Base-by-base conservation (phyloP, 768 basidiomycete genomes). In the Xanthoconium purpureum region DNA sequence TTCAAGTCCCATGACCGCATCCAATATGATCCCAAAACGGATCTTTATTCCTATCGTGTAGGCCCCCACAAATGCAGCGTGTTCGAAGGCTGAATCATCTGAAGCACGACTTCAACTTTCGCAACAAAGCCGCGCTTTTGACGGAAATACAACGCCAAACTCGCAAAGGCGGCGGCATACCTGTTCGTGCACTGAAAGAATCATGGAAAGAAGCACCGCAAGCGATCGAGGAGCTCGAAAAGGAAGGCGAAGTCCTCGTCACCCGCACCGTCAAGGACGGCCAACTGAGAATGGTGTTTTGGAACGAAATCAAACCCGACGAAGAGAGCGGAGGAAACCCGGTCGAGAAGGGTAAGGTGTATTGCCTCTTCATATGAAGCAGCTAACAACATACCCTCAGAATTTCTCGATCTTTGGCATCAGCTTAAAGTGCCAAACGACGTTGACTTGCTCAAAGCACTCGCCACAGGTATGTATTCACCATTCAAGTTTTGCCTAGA, bases 351-450 rank as follows among this genome's bases (percentile, higher is more conserved):
- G 93, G 93, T 87, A 54, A 51, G 80, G 67, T 28, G 13, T 17
- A 9, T 39, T 43, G 6, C 7, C 29, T 47, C 20, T 47, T 24
- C 24, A 37, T 17, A 20, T 20, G 20, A 50, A 33, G 57, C 66
- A 8, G 59, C 43, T 59, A 7, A 56, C 44, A 17, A 32, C 47
- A 30, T 50, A 24, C 36, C 18, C 18, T 17, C 70, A 96, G 94
- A 96, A 71, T 96, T 96, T 67, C 75, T 80, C 50, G 89, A 94
- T 63, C 74, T 95, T 17, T 96, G 94, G 94, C 90, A 91, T 70
- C 79, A 80, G 5, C 77, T 94, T 17, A 86, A 84, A 63, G 88
- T 94, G 1, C 94, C 94, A 1, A 89, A 89, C 51, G 91, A 93
- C 42, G 89, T 89, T 28, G 91, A 94, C 65, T 73, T 96, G 3